These are phyloP conservation scores for Vitis hybrid DNA, from an alignment of 177 flowering plant species.

Conservation along the genomic window DNA sequence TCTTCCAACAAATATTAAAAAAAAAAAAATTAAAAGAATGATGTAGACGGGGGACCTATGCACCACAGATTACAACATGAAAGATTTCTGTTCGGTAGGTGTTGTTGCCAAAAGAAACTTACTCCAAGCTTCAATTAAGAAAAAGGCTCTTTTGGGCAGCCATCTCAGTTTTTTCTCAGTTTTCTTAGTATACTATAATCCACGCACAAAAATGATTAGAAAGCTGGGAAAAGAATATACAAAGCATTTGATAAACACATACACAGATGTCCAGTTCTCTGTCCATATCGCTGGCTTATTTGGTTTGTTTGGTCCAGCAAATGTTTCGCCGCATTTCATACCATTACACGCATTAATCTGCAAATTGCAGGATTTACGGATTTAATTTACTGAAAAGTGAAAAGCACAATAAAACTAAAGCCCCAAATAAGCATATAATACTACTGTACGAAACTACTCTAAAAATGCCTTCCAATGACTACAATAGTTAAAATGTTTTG, in stretches of 20 bases:
- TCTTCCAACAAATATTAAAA: too few relatives aligned
- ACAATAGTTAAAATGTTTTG: neutral
- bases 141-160: too few relatives aligned
- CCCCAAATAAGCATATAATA: too few relatives aligned
- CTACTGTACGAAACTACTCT: neutral
- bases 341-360: slow-evolving; percentile 98
- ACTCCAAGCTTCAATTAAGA: too few relatives aligned
- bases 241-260: slow-evolving; percentile 18
- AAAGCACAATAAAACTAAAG: neutral
- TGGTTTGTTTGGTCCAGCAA: slow-evolving; percentile 82
- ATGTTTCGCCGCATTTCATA: slow-evolving; percentile 70
- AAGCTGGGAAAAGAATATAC: neutral
- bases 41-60: too few relatives aligned
- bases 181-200: too few relatives aligned
- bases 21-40: too few relatives aligned
- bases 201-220: neutral
- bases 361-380: slow-evolving; percentile 2
- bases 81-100: too few relatives aligned
- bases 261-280: slow-evolving; percentile 88
- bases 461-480: too few relatives aligned
- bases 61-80: too few relatives aligned
- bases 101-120: too few relatives aligned
- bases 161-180: too few relatives aligned
- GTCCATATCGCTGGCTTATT: slow-evolving; percentile 91
- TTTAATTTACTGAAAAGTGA: neutral